phyloP scores from a whole-genome alignment of 1,139 yeast species.

The Fermentozyma sake region DNA sequence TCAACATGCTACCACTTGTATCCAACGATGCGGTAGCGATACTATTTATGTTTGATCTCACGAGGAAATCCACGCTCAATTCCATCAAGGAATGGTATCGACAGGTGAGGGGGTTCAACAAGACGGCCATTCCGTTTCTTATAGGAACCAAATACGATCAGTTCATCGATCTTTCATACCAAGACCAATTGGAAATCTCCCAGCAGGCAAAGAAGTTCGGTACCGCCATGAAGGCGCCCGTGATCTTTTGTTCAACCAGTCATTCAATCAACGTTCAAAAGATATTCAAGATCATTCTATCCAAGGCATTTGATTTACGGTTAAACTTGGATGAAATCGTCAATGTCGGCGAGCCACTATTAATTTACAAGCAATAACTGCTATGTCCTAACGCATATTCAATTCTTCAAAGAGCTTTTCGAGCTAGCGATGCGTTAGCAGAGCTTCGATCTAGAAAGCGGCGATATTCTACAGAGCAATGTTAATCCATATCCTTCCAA shows the following conservation, averaged over 20 bases:
- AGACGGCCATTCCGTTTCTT: slow-evolving; percentile 85
- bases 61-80: slow-evolving; percentile 80
- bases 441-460: too few species aligned
- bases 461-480: too few species aligned
- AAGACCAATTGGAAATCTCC: slow-evolving; percentile 83
- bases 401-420: too few species aligned
- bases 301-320: slow-evolving; percentile 87
- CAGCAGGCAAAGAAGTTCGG: slow-evolving; percentile 86
- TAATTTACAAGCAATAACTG: slow-evolving; percentile 51
- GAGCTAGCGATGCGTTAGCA: too few species aligned
- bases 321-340: slow-evolving; percentile 80
- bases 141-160: slow-evolving; percentile 94
- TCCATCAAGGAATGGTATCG: slow-evolving; percentile 94
- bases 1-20: slow-evolving; percentile 92
- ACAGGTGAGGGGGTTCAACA: slow-evolving; percentile 87
- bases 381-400: slow-evolving; percentile 1
- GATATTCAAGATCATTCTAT: slow-evolving; percentile 84
- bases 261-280: slow-evolving; percentile 93
- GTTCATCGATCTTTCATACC: slow-evolving; percentile 73
- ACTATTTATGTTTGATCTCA: slow-evolving; percentile 86
- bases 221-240: slow-evolving; percentile 84
- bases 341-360: slow-evolving; percentile 83
- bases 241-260: slow-evolving; percentile 87
- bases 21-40: slow-evolving; percentile 93
- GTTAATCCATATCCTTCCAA: too few species aligned